Percentiles rank a stretch among this genome's conserved stretches.
Conservation (phyloP, 2,329 filamentous ascomycete species). For the Clathrospora elynae region DNA sequence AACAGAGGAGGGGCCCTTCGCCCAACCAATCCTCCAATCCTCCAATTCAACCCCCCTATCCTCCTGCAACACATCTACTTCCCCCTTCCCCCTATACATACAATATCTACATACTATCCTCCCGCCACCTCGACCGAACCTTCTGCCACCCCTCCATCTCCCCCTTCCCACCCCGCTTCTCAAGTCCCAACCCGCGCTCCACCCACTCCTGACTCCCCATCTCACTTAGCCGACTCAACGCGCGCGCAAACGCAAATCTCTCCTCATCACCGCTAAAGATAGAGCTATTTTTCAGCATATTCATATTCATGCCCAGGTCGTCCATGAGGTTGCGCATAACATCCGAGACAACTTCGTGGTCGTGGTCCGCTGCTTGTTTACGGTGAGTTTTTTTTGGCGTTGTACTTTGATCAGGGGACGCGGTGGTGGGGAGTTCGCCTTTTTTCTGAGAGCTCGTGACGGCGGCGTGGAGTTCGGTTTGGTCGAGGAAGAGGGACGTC, state of each 20-base stretch:
- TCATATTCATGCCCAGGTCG: conserved; percentile 82
- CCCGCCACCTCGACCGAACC: conserved; percentile 69
- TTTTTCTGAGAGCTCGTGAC: conserved; percentile 50
- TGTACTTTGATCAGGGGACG: conserved; percentile 13
- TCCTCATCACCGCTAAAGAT: conserved; percentile 96
- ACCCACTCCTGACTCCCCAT: conserved; percentile 98
- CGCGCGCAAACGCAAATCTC: conserved; percentile 91
- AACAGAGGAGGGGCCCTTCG: too few relatives aligned
- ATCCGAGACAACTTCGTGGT: conserved; percentile 62
- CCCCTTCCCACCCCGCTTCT: conserved; percentile 66
- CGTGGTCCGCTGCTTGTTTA: too few relatives aligned
- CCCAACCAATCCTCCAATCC: too few relatives aligned
- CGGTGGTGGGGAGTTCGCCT: conserved; percentile 49
- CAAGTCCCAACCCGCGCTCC: conserved; percentile 72
- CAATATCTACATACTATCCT: conserved; percentile 39
- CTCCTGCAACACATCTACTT: too few relatives aligned
- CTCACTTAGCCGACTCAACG: conserved; percentile 80
- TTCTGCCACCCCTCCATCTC: conserved; percentile 70
- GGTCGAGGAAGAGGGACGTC: conserved; percentile 81
- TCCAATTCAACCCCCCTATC: too few relatives aligned
- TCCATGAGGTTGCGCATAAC: conserved; percentile 83
- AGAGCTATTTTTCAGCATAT: conserved; percentile 79
- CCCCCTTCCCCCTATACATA: too few relatives aligned
- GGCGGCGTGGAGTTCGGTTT: conserved; percentile 54
- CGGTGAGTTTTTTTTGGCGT: too few relatives aligned